phyloP scores from a whole-genome alignment of 768 basidiomycete genomes.

The Melanogaster broomeanus region DNA sequence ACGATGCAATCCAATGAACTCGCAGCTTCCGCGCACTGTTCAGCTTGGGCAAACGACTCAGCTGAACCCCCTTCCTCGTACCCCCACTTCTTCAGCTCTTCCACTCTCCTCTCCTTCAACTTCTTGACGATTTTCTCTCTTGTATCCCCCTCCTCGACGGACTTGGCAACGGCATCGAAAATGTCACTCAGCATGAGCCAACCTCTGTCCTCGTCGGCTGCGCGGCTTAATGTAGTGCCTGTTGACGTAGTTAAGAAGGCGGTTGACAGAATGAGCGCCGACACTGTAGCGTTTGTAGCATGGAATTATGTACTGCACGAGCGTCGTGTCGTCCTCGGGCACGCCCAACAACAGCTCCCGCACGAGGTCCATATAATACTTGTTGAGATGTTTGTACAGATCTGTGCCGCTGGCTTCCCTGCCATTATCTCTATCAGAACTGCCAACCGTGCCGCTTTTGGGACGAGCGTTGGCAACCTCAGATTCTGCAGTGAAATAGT shows the following conservation, averaged over 20 bases:
- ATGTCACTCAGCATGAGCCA: slow-evolving; percentile 73
- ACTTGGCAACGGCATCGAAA: slow-evolving; percentile 58
- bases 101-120: slow-evolving; percentile 56
- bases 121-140: slow-evolving; percentile 60
- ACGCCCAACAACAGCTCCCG: slow-evolving; percentile 63
- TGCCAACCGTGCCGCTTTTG: slow-evolving; percentile 6
- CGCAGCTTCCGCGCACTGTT: slow-evolving; percentile 74
- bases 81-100: slow-evolving; percentile 75
- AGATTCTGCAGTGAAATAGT: slow-evolving; percentile 69
- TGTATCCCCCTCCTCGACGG: slow-evolving; percentile 51
- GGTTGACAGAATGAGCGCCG: slow-evolving; percentile 67
- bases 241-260: slow-evolving; percentile 73
- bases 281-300: slow-evolving; percentile 70
- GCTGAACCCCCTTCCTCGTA: slow-evolving; percentile 51
- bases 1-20: slow-evolving; percentile 68
- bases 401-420: slow-evolving; percentile 56
- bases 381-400: slow-evolving; percentile 73
- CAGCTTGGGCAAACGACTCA: slow-evolving; percentile 54
- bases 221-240: slow-evolving; percentile 75
- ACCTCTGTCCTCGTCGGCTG: slow-evolving; percentile 75
- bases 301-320: slow-evolving; percentile 71
- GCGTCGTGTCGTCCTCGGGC: slow-evolving; percentile 63
- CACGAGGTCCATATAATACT: slow-evolving; percentile 62
- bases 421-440: slow-evolving; percentile 29
- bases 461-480: slow-evolving; percentile 41